phyloP scores from a whole-genome alignment of 164 flowering plant genomes.

The Vitis vinifera region DNA sequence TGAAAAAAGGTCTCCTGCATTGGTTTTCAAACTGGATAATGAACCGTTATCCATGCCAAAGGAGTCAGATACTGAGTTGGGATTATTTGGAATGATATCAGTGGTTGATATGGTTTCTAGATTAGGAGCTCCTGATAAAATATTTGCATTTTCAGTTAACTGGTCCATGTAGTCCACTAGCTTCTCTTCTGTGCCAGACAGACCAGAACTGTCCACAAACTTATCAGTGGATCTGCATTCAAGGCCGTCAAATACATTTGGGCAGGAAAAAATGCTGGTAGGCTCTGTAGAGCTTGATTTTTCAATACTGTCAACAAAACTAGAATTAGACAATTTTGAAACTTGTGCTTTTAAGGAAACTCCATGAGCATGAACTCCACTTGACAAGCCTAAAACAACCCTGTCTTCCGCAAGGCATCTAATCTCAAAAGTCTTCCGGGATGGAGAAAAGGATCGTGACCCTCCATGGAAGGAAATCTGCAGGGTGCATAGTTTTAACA shows the following conservation, averaged over 20 bases:
- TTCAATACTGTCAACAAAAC: slow-evolving; percentile 26
- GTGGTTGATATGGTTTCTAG: slow-evolving; percentile 25
- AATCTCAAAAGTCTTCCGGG: slow-evolving; percentile 31
- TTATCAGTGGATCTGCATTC: slow-evolving; percentile 21
- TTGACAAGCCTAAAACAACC: slow-evolving; percentile 22
- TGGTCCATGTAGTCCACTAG: slow-evolving; percentile 22
- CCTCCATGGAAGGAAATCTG: slow-evolving; percentile 53
- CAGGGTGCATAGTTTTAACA: slow-evolving; percentile 18
- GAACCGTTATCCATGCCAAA: slow-evolving; percentile 30
- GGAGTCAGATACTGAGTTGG: slow-evolving; percentile 33
- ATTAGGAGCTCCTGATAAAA: slow-evolving; percentile 17
- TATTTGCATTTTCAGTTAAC: slow-evolving; percentile 22
- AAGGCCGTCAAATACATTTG: slow-evolving; percentile 20
- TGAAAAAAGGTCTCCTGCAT: slow-evolving; percentile 33
- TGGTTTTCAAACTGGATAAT: slow-evolving; percentile 32
- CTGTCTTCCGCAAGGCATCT: slow-evolving; percentile 34
- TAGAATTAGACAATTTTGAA: slow-evolving; percentile 23
- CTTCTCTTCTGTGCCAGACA: slow-evolving; percentile 17
- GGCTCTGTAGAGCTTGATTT: slow-evolving; percentile 23
- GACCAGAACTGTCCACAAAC: slow-evolving; percentile 35
- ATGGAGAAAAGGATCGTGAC: slow-evolving; percentile 23
- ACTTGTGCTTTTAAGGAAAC: slow-evolving; percentile 42
- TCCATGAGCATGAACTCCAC: slow-evolving; percentile 29
- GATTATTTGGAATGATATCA: slow-evolving; percentile 25
- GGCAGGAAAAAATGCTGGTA: slow-evolving; percentile 12